A percentile compares a stretch with the other conserved stretches of the same genome.
Conservation (phyloP, 331 rosid genomes). For the Quercus phellos region DNA sequence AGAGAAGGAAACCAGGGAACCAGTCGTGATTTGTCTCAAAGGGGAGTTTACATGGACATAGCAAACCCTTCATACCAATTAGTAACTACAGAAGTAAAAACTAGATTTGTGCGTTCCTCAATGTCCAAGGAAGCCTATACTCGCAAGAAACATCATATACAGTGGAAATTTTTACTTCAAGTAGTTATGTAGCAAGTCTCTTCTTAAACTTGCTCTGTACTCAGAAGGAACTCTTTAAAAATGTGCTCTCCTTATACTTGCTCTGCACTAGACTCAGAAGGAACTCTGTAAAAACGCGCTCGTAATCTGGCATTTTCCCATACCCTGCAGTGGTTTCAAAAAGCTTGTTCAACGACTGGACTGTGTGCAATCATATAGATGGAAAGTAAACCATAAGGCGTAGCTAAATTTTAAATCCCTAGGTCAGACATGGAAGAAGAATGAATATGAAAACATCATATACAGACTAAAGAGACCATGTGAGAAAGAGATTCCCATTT, state of each 20-base stretch:
- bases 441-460: neutral
- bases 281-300: constrained; percentile 71
- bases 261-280: constrained; percentile 54
- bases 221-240: constrained; percentile 68
- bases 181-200: constrained; percentile 29
- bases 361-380: neutral
- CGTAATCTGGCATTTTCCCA: constrained; percentile 81
- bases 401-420: too few relatives aligned
- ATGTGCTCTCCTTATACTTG: constrained; percentile 48
- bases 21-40: too few relatives aligned
- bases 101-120: constrained; percentile 9
- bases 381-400: neutral
- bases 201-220: constrained; percentile 55
- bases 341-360: neutral
- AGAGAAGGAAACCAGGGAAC: neutral
- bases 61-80: neutral
- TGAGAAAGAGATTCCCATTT: neutral
- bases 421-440: too few relatives aligned
- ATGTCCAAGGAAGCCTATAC: constrained; percentile 10
- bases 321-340: constrained; percentile 48
- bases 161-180: constrained; percentile 7
- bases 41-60: too few relatives aligned
- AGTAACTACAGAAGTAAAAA: constrained; percentile 2
- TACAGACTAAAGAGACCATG: neutral
- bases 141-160: neutral